Evolutionary conservation across 306 rosid genomes (phyloP), one percentile per base, ranked within the genome.

Genomic region (Dryas alaskensis): DNA sequence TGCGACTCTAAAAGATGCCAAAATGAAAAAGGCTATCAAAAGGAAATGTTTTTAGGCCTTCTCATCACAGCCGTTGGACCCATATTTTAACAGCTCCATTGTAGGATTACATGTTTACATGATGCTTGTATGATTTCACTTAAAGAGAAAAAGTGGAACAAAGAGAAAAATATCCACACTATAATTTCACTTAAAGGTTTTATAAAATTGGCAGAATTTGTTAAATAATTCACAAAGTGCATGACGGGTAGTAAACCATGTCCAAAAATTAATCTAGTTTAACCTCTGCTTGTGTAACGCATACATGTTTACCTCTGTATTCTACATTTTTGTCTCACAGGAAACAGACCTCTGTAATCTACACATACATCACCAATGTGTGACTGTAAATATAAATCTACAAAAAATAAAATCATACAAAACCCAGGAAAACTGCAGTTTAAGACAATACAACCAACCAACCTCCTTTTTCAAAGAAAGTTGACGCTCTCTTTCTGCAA

Each of bases 401-500:
- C 7, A 3, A 1, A 19, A 57, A 63, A 68, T 13, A 22, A 76
- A 39, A 59, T 40, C 40, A 58, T 6, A 16, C 68, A 64, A 22
- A 54, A 46, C 27, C 39, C 13, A 0, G 19, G 40, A 37, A 7
- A 62, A 73, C 52, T 14, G 55, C 54, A 50, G 60, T 27, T 73
- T 12, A 47, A 52, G 69, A 17, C 45, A 73, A 82, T 50, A 52
- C 45, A 84, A 16, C 51, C 31, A 3, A 72, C 81, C 61, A 64
- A 95, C 99, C 99, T 92, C 95, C 79, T 81, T 88, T 78, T 78
- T 86, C 60, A 83, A 59, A 55, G 89, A 76, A 79, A 80, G 77
- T 59, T 86, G 89, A 43, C 55, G 82, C 69, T 92, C 96, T 82
- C 93, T 90, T 81, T 92, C 99, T 51, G 89, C 89, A 59, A 92